Conservation (phyloP, 2,329 filamentous ascomycete species). For the Falciphora oryzae region DNA sequence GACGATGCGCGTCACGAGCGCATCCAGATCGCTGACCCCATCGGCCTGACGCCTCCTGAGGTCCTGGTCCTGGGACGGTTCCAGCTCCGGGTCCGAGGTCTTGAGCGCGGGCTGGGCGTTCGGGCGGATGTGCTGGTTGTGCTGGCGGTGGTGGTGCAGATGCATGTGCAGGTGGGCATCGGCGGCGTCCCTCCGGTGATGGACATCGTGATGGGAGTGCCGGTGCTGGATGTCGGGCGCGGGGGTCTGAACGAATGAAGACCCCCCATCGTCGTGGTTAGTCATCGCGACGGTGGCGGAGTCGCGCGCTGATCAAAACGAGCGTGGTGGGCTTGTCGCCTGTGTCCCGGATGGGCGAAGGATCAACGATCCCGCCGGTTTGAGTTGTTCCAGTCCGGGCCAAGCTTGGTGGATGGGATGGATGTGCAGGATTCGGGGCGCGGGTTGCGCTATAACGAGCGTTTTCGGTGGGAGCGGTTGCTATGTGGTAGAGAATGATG, state of each 20-base stretch:
- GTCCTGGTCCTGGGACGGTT: constrained; percentile 13
- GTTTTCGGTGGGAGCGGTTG: background rate
- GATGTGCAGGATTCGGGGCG: background rate
- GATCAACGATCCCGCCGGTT: background rate
- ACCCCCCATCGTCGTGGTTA: constrained; percentile 34
- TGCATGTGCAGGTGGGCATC: constrained; percentile 21
- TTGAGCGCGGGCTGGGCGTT: background rate
- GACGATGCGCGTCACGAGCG: constrained; percentile 40
- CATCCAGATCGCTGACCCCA: constrained; percentile 16
- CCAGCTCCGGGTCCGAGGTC: background rate
- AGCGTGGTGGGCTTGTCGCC: constrained; percentile 13
- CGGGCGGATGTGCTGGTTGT: constrained; percentile 4
- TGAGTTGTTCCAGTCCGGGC: background rate
- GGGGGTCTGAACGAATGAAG: constrained; percentile 45
- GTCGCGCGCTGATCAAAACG: constrained; percentile 16
- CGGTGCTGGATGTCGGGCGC: constrained; percentile 23
- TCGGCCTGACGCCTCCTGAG: constrained; percentile 23
- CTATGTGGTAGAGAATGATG: constrained; percentile 13
- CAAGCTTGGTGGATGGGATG: background rate
- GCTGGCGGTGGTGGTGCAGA: constrained; percentile 8
- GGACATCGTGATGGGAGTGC: constrained; percentile 25
- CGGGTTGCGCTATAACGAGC: background rate
- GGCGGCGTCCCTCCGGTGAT: constrained; percentile 18
- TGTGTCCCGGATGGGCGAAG: background rate
- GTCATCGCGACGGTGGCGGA: constrained; percentile 39